Evolutionary conservation across 2,329 filamentous ascomycete genomes (phyloP).

Genomic region (Pseudogymnoascus sp.): DNA sequence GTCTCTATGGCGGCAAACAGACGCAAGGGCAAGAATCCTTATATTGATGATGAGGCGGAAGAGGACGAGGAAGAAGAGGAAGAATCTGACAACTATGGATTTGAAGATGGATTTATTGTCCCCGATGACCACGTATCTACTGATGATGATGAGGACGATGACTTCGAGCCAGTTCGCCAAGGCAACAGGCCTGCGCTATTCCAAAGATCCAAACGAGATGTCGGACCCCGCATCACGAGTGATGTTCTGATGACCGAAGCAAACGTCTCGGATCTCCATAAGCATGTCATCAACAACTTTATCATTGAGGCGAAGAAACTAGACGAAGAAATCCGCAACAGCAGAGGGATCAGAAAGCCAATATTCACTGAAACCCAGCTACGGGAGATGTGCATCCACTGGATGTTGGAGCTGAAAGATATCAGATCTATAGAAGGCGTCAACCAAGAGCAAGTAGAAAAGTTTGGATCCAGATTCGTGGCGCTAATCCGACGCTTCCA

Average conservation of each 20-base stretch:
- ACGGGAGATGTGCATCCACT: conserved; percentile 64
- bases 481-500: conserved; percentile 47
- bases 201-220: conserved; percentile 37
- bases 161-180: conserved; percentile 28
- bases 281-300: conserved; percentile 58
- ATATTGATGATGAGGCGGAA: conserved; percentile 32
- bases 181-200: conserved; percentile 38
- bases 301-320: conserved; percentile 52
- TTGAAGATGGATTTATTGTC: conserved; percentile 43
- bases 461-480: conserved; percentile 55
- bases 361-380: conserved; percentile 65
- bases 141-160: conserved; percentile 28
- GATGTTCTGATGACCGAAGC: conserved; percentile 45
- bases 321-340: conserved; percentile 55
- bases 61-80: conserved; percentile 27
- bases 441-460: conserved; percentile 52
- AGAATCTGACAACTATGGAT: neutral
- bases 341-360: conserved; percentile 48
- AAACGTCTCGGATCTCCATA: conserved; percentile 51
- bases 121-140: conserved; percentile 25
- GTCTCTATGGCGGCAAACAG: conserved; percentile 39
- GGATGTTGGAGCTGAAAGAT: conserved; percentile 53
- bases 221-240: conserved; percentile 52
- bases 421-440: conserved; percentile 61
- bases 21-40: conserved; percentile 20